Evolutionary conservation across 192 early-diverging fungal genomes (phyloP), one percentile per base, ranked within the genome.

Genomic region (Entrophospora sp.): DNA sequence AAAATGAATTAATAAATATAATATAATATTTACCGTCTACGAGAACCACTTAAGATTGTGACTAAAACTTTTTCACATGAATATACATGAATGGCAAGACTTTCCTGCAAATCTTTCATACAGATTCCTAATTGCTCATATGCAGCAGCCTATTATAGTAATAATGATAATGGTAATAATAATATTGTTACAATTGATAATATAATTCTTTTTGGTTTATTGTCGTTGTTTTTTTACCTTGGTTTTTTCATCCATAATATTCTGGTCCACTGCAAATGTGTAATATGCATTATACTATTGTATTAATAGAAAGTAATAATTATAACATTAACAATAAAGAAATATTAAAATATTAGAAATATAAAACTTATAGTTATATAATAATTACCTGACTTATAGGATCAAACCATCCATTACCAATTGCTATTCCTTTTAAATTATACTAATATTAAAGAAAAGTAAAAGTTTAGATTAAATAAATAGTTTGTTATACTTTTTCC

Each of bases 381-480:
- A 1, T 28, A 24, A 20, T 7, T 43, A 85, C 83, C 72, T 85
- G 84, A 64, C 75, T 69, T 16, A 53, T 13, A 8, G 83, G 79
- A 20, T 80, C 83, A 13, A 83, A 83, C 84, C 84, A 86, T n/a
- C 84, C 84, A 66, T 86, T 86, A 13, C 83, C 83, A 48, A 86
- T 85, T 16, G 69, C 79, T 4, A 82, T 2, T 18, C 84, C 84
- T 66, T 75, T 64, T 16, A 86, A 48, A 58, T 82, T 76, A 55
- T 83, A 78, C 64, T 81, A 45, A 1, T 20, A 30, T n/a, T n/a
- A n/a, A n/a, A n/a, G n/a, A 53, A 16, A 6, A 30, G 3, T 8
- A 31, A n/a, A 52, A 28, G 14, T 52, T 14, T 52, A 52, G 31
- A 24, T 1, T 31, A 30, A 25, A 6, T 18, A 1, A 32, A n/a